A percentile compares a stretch with the other conserved stretches of the same genome.
Evolutionary conservation across 495 filamentous ascomycete species (phyloP).

Genomic region (Ramalina intermedia): DNA sequence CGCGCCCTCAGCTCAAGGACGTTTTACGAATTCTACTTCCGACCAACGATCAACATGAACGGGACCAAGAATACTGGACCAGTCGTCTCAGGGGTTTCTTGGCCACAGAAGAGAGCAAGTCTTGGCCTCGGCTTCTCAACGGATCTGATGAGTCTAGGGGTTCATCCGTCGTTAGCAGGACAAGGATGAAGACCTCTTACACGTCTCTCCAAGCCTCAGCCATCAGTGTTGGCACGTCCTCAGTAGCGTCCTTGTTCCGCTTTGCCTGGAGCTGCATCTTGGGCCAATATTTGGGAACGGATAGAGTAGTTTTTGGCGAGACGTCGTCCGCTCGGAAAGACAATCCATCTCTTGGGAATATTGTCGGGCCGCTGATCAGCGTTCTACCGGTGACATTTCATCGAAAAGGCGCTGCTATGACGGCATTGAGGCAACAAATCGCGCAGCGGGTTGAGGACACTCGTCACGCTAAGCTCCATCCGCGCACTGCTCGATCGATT

Average conservation of each 20-base stretch:
- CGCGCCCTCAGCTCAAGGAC: constrained; percentile 16
- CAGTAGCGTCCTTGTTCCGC: constrained; percentile 20
- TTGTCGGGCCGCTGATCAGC: constrained; percentile 20
- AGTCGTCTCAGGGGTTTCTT: constrained; percentile 12
- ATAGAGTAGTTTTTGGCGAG: constrained; percentile 22
- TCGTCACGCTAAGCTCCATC: constrained; percentile 18
- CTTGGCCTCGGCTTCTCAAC: constrained; percentile 22
- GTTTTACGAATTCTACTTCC: constrained; percentile 16
- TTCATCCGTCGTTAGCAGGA: neutral
- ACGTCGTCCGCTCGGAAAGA: constrained; percentile 21
- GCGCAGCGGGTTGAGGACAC: constrained; percentile 15
- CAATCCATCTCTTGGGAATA: constrained; percentile 15
- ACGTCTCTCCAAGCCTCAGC: constrained; percentile 13
- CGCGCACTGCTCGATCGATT: constrained; percentile 19
- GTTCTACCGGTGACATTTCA: constrained; percentile 23
- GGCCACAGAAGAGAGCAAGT: constrained; percentile 12
- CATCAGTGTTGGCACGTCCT: constrained; percentile 18
- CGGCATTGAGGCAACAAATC: constrained; percentile 16
- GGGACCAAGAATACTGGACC: constrained; percentile 19
- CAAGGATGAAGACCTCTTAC: constrained; percentile 8
- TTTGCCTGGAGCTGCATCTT: constrained; percentile 21
- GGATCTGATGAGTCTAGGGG: constrained; percentile 3
- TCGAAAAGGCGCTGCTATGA: constrained; percentile 10
- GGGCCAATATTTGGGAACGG: constrained; percentile 20
- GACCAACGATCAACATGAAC: constrained; percentile 3